Base-by-base conservation (phyloP, 2,329 filamentous ascomycete species). In the Elsinoe australis region DNA sequence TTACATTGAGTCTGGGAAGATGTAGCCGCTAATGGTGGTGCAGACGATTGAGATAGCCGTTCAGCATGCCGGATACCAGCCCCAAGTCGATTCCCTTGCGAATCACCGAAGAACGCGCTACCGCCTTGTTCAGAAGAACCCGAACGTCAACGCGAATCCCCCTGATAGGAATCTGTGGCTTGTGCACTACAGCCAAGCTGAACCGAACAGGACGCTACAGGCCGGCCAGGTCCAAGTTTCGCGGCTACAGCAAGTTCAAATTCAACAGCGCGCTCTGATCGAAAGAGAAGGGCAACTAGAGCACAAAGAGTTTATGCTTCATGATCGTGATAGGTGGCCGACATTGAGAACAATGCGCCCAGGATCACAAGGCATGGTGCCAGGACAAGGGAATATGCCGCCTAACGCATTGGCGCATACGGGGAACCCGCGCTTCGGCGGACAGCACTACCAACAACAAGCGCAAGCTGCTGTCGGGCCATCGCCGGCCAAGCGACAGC, bases 271-370 rank as follows among this genome's bases (percentile, higher is more conserved):
- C n/a, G 26, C 46, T 4, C 47, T 48, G 17, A 65, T 85, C 72
- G 67, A 84, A 66, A 76, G 73, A 48, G 84, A 86, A 55, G 90
- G 88, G 5, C 85, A 89, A 58, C 81, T 95, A 35, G 78, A 83
- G 50, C 83, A 87, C 57, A 94, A 95, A 61, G 88, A 95, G 59
- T 96, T 96, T 62, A 94, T 95, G 82, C 75, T 96, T 15, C 81
- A 85, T 42, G 92, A 96, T 66, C 80, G 87, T 32, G 76, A 80
- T 55, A 94, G 87, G 67, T 96, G 90, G 89, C 90, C 92, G 3
- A 81, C 82, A 18, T 83, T 96, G 51, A 79, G 79, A 35, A 64
- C 51, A 12, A 51, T 52, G 10, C 5, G 62, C 61, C 46, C 51
- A 19, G 49, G 51, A 1, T 51, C 33, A 9, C 47, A 51, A 26